A percentile compares a stretch with the other conserved stretches of the same genome.
phyloP scores from a whole-genome alignment of 192 early-diverging fungal genomes.

The Coemansia asiatica region DNA sequence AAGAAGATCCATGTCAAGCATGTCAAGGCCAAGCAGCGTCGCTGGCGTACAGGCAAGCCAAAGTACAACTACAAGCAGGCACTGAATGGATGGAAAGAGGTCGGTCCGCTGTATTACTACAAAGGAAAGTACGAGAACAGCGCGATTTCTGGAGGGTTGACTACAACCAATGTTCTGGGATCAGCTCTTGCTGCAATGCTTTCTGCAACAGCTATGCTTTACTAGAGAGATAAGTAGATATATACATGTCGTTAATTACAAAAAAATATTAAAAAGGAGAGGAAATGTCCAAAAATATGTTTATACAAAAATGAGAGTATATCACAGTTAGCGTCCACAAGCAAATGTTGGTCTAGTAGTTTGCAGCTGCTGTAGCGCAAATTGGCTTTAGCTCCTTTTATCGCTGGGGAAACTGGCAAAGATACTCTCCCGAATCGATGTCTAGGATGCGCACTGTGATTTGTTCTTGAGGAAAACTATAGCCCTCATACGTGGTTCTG shows the following conservation, averaged over 20 bases:
- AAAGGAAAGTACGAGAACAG: conserved; percentile 46
- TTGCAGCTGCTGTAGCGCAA: too few species aligned
- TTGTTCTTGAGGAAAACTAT: conserved; percentile 23
- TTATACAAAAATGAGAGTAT: background rate
- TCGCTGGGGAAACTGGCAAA: conserved; percentile 22
- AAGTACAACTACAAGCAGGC: conserved; percentile 49
- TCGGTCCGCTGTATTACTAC: conserved; percentile 50
- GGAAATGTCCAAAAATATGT: background rate
- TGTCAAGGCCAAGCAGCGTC: conserved; percentile 38
- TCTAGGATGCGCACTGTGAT: conserved; percentile 35
- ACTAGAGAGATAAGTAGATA: background rate
- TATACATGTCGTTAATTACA: background rate
- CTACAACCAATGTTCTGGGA: background rate
- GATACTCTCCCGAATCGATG: conserved; percentile 43
- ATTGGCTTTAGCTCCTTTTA: background rate
- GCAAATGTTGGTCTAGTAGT: too few species aligned
- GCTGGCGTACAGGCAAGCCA: conserved; percentile 49
- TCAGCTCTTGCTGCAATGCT: background rate
- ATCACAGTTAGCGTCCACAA: too few species aligned
- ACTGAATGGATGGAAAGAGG: conserved; percentile 46
- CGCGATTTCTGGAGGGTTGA: conserved; percentile 5
- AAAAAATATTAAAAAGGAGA: background rate
- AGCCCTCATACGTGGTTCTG: conserved; percentile 30
- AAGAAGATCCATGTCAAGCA: conserved; percentile 44
- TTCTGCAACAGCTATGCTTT: background rate